Conservation (phyloP, 257 asterid species). For the Solanum chiquidenum region DNA sequence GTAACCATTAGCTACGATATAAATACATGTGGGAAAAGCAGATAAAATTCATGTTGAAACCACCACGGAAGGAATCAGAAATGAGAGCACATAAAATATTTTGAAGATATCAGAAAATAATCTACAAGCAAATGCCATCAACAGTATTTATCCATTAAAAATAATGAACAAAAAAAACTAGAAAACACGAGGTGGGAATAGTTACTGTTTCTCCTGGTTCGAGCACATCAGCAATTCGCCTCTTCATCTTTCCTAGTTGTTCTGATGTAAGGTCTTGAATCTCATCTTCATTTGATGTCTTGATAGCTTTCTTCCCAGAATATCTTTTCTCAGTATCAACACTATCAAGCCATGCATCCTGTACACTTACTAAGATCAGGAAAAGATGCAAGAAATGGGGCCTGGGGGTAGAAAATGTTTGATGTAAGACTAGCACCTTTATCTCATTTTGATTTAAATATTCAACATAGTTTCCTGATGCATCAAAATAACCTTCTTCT, state of each 20-base stretch:
- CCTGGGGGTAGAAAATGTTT: neutral
- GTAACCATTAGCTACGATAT: neutral
- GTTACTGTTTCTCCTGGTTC: slow-evolving; percentile 88
- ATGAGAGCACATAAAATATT: neutral
- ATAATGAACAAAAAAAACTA: neutral
- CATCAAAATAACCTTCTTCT: slow-evolving; percentile 97
- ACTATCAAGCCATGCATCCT: slow-evolving; percentile 99
- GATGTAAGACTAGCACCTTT: slow-evolving; percentile 38
- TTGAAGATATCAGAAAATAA: neutral
- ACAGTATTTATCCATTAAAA: neutral
- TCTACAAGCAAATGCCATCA: neutral
- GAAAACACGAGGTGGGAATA: neutral
- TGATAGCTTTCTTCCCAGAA: slow-evolving; percentile 21
- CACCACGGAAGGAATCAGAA: neutral
- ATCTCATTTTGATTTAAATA: slow-evolving; percentile 49
- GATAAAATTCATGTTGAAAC: neutral
- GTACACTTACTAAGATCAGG: slow-evolving; percentile 13
- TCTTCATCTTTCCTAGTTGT: slow-evolving; percentile 70
- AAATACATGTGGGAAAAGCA: neutral
- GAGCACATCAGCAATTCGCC: slow-evolving; percentile 82
- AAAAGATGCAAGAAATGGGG: neutral
- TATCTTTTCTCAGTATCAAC: slow-evolving; percentile 37
- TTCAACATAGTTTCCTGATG: slow-evolving; percentile 76
- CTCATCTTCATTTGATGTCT: slow-evolving; percentile 29
- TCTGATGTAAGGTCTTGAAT: slow-evolving; percentile 59